phyloP scores from a whole-genome alignment of 129 eudicot species.

The Ambrosia artemisiifolia region DNA sequence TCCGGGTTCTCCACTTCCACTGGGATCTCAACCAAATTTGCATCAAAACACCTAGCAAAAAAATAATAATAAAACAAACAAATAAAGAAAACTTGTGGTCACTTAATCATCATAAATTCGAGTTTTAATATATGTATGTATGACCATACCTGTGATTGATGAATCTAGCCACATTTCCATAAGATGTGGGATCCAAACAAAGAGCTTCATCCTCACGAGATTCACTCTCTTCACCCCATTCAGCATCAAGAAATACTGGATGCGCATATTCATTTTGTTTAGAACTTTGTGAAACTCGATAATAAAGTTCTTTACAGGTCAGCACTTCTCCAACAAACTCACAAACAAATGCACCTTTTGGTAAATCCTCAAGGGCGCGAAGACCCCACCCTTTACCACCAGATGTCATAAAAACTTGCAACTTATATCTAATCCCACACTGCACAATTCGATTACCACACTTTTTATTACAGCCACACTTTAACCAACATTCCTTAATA shows the following conservation, averaged over 20 bases:
- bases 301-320: conserved; percentile 61
- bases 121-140: conserved; percentile 5
- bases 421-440: conserved; percentile 65
- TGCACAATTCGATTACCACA: conserved; percentile 95
- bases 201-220: conserved; percentile 76
- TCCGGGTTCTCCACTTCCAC: conserved; percentile 90
- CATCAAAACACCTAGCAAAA: conserved; percentile 65
- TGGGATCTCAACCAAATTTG: conserved; percentile 80
- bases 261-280: conserved; percentile 52
- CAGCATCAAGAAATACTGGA: conserved; percentile 91
- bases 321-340: conserved; percentile 92
- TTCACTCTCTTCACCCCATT: conserved; percentile 61
- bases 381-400: conserved; percentile 97
- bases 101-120: conserved; percentile 1
- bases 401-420: conserved; percentile 88
- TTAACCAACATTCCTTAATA: conserved; percentile 86
- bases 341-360: conserved; percentile 90
- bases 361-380: conserved; percentile 90
- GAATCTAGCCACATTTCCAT: conserved; percentile 87
- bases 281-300: conserved; percentile 45
- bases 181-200: conserved; percentile 71
- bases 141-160: conserved; percentile 61
- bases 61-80: neutral
- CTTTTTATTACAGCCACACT: conserved; percentile 72
- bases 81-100: neutral